Base-by-base conservation (phyloP, 1,284 basidiomycete species). In the Ceratobasidium sp. region DNA sequence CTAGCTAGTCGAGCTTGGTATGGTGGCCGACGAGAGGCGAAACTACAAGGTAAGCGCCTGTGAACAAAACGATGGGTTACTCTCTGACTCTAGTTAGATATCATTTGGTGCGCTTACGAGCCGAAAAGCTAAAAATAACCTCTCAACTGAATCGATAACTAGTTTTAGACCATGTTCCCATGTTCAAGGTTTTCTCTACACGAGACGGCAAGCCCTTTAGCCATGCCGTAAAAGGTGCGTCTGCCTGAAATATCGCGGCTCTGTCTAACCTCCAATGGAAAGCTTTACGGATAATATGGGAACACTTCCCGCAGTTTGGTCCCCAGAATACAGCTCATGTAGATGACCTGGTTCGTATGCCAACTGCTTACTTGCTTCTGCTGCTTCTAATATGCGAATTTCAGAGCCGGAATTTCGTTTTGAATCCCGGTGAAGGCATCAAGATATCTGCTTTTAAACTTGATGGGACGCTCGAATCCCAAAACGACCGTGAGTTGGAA, bases 161-260 rank as follows among this genome's bases (percentile, higher is more conserved):
- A 87, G 91, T 94, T 0, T 82, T 94, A 15, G 93, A 96, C 81
- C 90, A 92, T 74, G 90, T 87, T 0, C 86, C 85, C 62, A 96
- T 96, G 94, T 96, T 96, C 77, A 90, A 87, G 3, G 91, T 96
- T 2, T 94, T 94, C 75, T 87, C 87, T 0, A 83, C 84, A 73
- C 83, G 87, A 54, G 86, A 91, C 68, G 88, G 87, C 13, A 88
- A 92, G 76, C 83, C 87, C 22, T 90, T 88, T 82, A 86, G 86
- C 69, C 93, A 96, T 76, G 88, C 86, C 20, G 92, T 94, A 47
- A 93, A 64, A 52, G 60, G 60, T 64, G 13, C 22, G 38, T 40
- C 29, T 27, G 3, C 12, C 47, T 29, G 20, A 5, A 3, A 53
- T 12, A 25, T 15, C 1, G n/a, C 27, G 15, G 2, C 29, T 50